Evolutionary conservation across 768 basidiomycete genomes (phyloP), one percentile per base, ranked within the genome.

Genomic region (Strobilomyces dryophilus): DNA sequence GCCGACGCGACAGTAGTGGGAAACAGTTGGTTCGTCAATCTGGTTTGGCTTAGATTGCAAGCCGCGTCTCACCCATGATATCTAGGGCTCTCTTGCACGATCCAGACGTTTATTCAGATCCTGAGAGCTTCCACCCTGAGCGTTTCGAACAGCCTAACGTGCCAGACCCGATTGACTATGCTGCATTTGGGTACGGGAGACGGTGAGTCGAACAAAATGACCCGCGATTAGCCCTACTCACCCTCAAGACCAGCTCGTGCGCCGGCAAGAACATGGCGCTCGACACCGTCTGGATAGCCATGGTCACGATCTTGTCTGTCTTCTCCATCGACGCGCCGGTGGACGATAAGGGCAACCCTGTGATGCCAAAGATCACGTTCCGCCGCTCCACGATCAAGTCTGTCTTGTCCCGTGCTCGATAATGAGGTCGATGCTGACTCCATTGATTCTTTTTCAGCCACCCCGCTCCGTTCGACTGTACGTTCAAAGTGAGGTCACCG

Each of bases 371-470:
- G 27, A 51, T 51, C 9, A 47, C 35, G 9, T 51, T 51, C 35
- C 50, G 44, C 15, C 50, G 50, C 9, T 51, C 50, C 2, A 51
- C 50, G 18, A 51, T 51, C 50, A 51, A 51, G 50, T 51, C 9
- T 29, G 50, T 51, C 8, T 5, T 6, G 5, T 29, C 29, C 1
- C 9, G 29, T 11, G 18, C 15, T 29, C 5, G 34, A 3, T 14
- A 8, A 51, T 3, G 3, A n/a, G 24, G 15, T n/a, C 4, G 24
- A 34, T n/a, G 12, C 42, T 51, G 26, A 45, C 5, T 6, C 26
- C n/a, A n/a, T 7, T n/a, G 4, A 3, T 27, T 27, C 32, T 1
- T 21, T 37, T 36, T 31, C 15, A 51, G 50, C 26, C 50, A 46
- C 29, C 50, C 50, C 2, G 50, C 50, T 1, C 44, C 44, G 27